These are phyloP conservation scores for Ailanthus altissimus DNA, from an alignment of 345 rosid species.

Conservation along the genomic window DNA sequence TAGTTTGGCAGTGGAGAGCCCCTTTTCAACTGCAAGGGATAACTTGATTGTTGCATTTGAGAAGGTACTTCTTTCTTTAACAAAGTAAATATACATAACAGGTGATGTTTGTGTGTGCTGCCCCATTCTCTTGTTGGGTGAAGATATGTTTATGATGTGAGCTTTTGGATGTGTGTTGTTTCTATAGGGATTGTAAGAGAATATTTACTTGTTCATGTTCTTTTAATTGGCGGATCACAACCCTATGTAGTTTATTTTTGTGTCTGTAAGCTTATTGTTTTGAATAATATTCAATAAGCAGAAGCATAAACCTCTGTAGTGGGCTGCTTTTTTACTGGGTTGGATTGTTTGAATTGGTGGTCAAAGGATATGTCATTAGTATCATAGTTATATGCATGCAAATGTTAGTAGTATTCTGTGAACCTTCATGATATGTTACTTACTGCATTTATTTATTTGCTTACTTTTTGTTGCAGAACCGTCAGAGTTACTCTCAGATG, in stretches of 20 bases:
- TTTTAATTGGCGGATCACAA: too few species aligned
- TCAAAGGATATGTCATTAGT: background rate
- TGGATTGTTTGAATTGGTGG: background rate
- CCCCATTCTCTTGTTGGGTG: background rate
- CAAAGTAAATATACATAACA: background rate
- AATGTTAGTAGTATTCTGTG: background rate
- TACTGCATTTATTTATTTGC: background rate
- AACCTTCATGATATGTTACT: background rate
- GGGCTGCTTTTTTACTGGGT: background rate
- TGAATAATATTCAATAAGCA: background rate
- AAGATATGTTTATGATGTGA: background rate
- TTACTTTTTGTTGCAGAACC: conserved; percentile 48
- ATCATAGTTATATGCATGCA: background rate
- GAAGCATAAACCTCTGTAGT: background rate
- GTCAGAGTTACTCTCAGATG: conserved; percentile 66
- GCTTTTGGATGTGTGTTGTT: background rate
- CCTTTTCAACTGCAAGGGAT: conserved; percentile 95
- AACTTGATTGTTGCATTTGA: conserved; percentile 96
- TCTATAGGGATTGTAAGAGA: background rate
- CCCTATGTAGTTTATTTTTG: too few species aligned
- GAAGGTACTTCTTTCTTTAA: conserved; percentile 52
- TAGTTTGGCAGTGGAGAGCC: conserved; percentile 90
- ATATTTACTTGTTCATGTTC: background rate
- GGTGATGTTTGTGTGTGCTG: background rate
- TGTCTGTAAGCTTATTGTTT: too few species aligned